A percentile compares a stretch with the other conserved stretches of the same genome.
Evolutionary conservation across 164 flowering plant species (phyloP).

Genomic region (Taxillus chinensis): DNA sequence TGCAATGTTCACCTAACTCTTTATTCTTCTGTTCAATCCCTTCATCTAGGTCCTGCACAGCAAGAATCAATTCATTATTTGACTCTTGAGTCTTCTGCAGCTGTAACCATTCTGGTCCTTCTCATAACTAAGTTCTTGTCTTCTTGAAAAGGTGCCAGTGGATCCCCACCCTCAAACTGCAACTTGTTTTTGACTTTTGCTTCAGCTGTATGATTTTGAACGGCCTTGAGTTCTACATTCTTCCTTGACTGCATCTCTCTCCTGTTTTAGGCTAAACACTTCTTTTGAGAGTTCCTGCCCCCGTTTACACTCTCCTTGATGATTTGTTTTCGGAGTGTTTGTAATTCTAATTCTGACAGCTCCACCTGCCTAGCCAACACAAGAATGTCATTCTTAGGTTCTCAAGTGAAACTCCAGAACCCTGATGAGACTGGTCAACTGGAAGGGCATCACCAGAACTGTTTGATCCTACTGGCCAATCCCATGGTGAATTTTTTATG

Average conservation of each 20-base stretch:
- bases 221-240: slow-evolving; percentile 50
- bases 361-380: slow-evolving; percentile 61
- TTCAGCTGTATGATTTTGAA: slow-evolving; percentile 22
- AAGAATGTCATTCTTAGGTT: slow-evolving; percentile 50
- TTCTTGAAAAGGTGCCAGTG: slow-evolving; percentile 47
- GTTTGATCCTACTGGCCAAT: slow-evolving; percentile 40
- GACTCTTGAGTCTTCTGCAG: slow-evolving; percentile 89
- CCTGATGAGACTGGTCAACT: slow-evolving; percentile 15
- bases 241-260: slow-evolving; percentile 52
- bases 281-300: slow-evolving; percentile 72
- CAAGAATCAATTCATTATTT: slow-evolving; percentile 74
- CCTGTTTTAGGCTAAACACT: slow-evolving; percentile 52
- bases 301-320: slow-evolving; percentile 83
- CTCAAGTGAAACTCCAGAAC: slow-evolving; percentile 38
- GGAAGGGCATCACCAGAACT: slow-evolving; percentile 24
- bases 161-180: slow-evolving; percentile 40
- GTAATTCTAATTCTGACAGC: slow-evolving; percentile 71
- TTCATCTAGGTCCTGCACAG: slow-evolving; percentile 74
- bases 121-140: slow-evolving; percentile 67
- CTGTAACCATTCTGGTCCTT: slow-evolving; percentile 70
- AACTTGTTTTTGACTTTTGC: slow-evolving; percentile 28
- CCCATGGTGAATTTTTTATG: slow-evolving; percentile 35
- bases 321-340: slow-evolving; percentile 80
- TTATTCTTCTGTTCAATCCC: slow-evolving; percentile 50
- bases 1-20: slow-evolving; percentile 28